A percentile compares a stretch with the other conserved stretches of the same genome.
These are phyloP conservation scores for Lachancea dasiensis DNA, from an alignment of 805 yeast species.

Conservation along the genomic window DNA sequence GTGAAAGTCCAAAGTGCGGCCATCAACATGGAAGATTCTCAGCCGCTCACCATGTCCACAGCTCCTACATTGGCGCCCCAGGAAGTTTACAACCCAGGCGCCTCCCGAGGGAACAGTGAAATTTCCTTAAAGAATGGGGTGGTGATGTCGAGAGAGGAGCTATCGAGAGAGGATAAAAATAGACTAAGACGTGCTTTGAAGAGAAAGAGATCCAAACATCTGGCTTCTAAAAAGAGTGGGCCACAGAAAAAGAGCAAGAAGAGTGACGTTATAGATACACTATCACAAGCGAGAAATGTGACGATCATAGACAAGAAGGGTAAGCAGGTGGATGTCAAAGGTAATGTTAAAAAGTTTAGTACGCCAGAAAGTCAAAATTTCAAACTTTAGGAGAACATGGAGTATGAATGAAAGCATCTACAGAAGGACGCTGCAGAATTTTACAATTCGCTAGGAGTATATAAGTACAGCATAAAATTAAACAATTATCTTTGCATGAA, in stretches of 20 bases:
- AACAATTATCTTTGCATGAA: too few relatives aligned
- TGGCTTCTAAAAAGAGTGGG: conserved; percentile 31
- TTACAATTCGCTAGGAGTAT: too few relatives aligned
- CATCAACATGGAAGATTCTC: conserved; percentile 92
- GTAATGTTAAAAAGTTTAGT: conserved; percentile 50
- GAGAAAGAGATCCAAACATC: conserved; percentile 61
- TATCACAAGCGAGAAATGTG: conserved; percentile 66
- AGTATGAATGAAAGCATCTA: background rate
- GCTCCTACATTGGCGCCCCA: conserved; percentile 88
- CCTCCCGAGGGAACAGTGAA: conserved; percentile 47
- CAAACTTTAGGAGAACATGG: conserved; percentile 20
- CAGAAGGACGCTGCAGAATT: too few relatives aligned
- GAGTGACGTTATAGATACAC: conserved; percentile 62
- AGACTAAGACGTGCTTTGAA: conserved; percentile 82
- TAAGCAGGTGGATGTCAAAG: conserved; percentile 64
- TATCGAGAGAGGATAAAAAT: conserved; percentile 78
- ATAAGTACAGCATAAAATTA: too few relatives aligned
- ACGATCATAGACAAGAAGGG: conserved; percentile 75
- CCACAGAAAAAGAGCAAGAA: conserved; percentile 46
- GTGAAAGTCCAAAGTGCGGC: conserved; percentile 80
- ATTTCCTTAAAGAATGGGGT: conserved; percentile 71
- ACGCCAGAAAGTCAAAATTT: conserved; percentile 16
- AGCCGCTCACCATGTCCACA: conserved; percentile 74
- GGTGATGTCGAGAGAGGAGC: conserved; percentile 73
- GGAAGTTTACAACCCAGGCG: conserved; percentile 64